Percentiles rank a stretch among this genome's conserved stretches.
These are phyloP conservation scores for Aschersonia sp. DNA, from an alignment of 2,329 filamentous ascomycete species.

Conservation along the genomic window DNA sequence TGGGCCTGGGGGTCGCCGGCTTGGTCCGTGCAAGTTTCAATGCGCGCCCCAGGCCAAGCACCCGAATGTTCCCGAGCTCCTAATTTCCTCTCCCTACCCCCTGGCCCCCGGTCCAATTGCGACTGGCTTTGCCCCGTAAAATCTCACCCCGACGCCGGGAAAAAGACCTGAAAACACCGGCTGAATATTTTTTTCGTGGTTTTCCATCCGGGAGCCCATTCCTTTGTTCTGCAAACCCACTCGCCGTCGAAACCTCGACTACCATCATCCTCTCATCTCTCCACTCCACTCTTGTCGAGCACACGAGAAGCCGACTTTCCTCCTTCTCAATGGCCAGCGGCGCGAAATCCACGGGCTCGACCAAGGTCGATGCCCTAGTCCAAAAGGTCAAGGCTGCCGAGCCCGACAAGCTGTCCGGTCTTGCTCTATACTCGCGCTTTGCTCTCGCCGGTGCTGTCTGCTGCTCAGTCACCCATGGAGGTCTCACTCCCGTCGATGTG, in stretches of 20 bases:
- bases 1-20: neutral
- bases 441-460: constrained; percentile 95
- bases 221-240: neutral
- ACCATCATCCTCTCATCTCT: constrained; percentile 2
- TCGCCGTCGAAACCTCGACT: constrained; percentile 1
- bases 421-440: constrained; percentile 85
- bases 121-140: neutral
- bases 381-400: constrained; percentile 25
- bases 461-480: constrained; percentile 96
- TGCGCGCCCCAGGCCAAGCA: constrained; percentile 2
- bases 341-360: constrained; percentile 21
- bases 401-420: constrained; percentile 28
- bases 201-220: too few relatives aligned
- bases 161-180: neutral
- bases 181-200: constrained; percentile 1
- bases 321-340: constrained; percentile 27
- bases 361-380: constrained; percentile 30
- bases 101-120: too few relatives aligned
- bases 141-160: neutral
- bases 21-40: neutral
- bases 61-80: constrained; percentile 5
- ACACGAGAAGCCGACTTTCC: constrained; percentile 2
- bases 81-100: neutral
- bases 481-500: constrained; percentile 97
- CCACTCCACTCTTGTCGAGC: constrained; percentile 4